phyloP scores from a whole-genome alignment of 169 alveolate species.

The Theileria annulata region DNA sequence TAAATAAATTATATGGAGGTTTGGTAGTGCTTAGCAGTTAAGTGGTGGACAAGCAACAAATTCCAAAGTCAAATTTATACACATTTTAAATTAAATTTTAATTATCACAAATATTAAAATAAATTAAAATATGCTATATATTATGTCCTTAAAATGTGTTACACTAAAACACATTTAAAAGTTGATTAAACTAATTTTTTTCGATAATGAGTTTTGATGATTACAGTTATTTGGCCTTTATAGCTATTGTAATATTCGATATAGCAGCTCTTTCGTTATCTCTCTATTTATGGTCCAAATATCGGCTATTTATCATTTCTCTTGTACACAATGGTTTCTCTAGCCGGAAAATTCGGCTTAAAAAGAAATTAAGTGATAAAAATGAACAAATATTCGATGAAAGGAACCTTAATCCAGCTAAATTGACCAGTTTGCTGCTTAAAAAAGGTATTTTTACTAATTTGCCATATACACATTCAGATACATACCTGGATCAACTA shows the following conservation, averaged over 20 bases:
- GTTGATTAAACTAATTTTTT: not conserved
- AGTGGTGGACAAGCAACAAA: not conserved
- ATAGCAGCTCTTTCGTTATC: constrained; percentile 10
- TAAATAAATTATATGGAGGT: not conserved
- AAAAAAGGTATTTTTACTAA: not conserved
- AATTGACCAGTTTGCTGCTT: not conserved
- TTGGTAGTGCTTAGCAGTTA: not conserved
- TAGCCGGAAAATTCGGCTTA: constrained; percentile 6
- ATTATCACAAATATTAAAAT: not conserved
- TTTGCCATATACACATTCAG: not conserved
- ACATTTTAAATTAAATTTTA: not conserved
- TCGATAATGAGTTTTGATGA: constrained; percentile 14
- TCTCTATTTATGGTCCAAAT: constrained; percentile 26
- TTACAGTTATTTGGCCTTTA: constrained; percentile 24
- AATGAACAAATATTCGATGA: not conserved
- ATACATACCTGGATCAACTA: not conserved
- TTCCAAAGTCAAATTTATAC: not conserved
- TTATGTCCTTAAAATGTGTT: not conserved
- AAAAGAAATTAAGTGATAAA: constrained; percentile 5
- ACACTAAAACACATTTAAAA: not conserved
- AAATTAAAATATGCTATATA: not conserved
- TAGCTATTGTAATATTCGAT: constrained; percentile 28
- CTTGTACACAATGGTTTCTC: constrained; percentile 27
- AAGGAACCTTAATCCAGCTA: not conserved
- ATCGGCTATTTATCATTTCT: constrained; percentile 24